Evolutionary conservation across 805 yeast genomes (phyloP), one percentile per base, ranked within the genome.

Genomic region (Citeromyces nyonsensis): DNA sequence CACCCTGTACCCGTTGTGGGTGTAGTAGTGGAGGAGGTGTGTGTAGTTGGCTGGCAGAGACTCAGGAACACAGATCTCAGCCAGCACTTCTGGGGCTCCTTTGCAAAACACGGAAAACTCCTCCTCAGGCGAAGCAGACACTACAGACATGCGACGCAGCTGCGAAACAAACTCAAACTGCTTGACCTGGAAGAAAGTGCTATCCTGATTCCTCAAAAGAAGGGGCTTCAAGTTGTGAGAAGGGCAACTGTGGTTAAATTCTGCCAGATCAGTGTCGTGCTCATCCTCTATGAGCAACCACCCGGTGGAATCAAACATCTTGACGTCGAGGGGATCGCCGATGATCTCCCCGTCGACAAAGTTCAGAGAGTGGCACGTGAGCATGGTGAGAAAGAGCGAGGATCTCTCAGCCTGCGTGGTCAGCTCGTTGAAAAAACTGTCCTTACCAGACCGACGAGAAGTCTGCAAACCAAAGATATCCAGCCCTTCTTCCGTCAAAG

Each of bases 11-110:
- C 99, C 99, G 31, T 74, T 71, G 49, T 85, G 97, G 0, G 99
- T 91, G 49, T 91, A 91, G 36, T 75, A 65, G 44, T 84, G 78
- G 25, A 91, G 60, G 14, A 80, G 49, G 24, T 78, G 79, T 15
- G 78, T 76, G 48, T 69, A 91, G 44, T 85, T 69, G 2, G 52
- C 47, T 1, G 99, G 98, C 31, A 91, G 54, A 0, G 85, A 59
- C 12, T 66, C 70, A 2, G 77, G 71, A 10, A 59, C 56, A 54
- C 98, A 91, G 22, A 91, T 71, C 11, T 72, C 76, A 22, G 67
- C 60, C 65, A 91, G 81, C 8, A 86, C 82, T 49, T 91, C 99
- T 0, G 99, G 99, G 0, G 99, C 98, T 31, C 99, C 99, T 48
- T 91, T 91, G 9, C 91, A 84, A 48, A 70, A 77, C 0, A 74